Conservation (phyloP, 257 asterid genomes). For the Primulina tabacum region DNA sequence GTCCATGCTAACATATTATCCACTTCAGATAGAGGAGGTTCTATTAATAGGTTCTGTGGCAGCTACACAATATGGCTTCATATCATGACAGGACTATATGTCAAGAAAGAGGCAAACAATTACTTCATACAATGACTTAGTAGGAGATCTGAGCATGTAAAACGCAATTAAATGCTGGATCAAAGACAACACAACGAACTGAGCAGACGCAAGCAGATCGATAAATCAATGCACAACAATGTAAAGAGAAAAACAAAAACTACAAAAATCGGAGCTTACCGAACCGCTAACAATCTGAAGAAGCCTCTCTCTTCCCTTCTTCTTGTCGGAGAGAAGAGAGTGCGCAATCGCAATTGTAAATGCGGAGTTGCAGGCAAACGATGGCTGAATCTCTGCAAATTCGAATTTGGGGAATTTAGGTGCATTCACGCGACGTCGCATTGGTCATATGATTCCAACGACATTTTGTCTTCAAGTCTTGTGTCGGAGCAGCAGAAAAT, state of each 20-base stretch:
- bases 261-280: neutral
- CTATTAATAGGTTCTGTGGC: neutral
- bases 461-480: neutral
- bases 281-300: neutral
- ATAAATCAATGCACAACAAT: neutral
- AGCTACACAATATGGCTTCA: neutral
- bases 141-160: neutral
- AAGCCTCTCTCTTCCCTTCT: neutral
- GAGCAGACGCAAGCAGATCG: neutral
- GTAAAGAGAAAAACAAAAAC: neutral
- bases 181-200: neutral
- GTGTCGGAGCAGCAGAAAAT: neutral
- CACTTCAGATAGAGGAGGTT: conserved; percentile 1
- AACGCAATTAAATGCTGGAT: neutral
- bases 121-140: neutral
- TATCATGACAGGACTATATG: neutral
- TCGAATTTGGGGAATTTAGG: neutral
- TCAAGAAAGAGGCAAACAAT: neutral
- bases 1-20: neutral
- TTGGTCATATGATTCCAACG: neutral
- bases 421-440: neutral
- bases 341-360: neutral
- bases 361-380: neutral
- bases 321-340: neutral
- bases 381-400: neutral